Conservation (phyloP, 805 yeast genomes). For the Cyberlindnera japonica region DNA sequence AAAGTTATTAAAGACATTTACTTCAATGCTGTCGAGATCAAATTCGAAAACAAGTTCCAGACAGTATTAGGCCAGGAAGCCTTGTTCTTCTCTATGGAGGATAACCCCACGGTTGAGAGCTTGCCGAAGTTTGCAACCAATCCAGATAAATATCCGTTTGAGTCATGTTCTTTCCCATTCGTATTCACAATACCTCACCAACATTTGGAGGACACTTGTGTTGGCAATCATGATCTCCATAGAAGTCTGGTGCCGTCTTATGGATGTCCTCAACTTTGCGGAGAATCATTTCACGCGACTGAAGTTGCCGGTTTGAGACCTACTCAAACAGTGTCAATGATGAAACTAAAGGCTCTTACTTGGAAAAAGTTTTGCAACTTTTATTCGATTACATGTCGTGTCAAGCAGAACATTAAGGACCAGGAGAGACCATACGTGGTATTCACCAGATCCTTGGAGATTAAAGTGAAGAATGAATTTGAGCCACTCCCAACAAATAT, state of each 20-base stretch:
- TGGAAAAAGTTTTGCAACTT: slow-evolving; percentile 13
- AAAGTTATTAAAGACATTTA: slow-evolving; percentile 13
- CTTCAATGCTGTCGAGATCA: slow-evolving; percentile 23
- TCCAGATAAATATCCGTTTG: slow-evolving; percentile 11
- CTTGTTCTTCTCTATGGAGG: slow-evolving; percentile 19
- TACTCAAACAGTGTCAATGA: slow-evolving; percentile 1
- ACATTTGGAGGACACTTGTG: slow-evolving; percentile 19
- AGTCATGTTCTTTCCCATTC: slow-evolving; percentile 17
- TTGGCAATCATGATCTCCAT: slow-evolving; percentile 6
- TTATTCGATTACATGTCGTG: slow-evolving; percentile 16
- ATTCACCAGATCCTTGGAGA: slow-evolving; percentile 19
- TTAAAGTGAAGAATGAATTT: slow-evolving; percentile 10
- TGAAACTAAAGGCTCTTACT: slow-evolving; percentile 4
- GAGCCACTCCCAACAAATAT: slow-evolving; percentile 12
- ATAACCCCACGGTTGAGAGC: slow-evolving; percentile 9
- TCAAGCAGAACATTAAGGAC: slow-evolving; percentile 15
- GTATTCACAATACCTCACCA: slow-evolving; percentile 16
- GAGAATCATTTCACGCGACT: slow-evolving; percentile 14
- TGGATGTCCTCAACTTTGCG: slow-evolving; percentile 20
- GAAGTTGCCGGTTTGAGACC: slow-evolving; percentile 19
- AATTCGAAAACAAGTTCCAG: slow-evolving; percentile 15
- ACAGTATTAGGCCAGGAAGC: slow-evolving; percentile 9
- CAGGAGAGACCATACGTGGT: slow-evolving; percentile 16
- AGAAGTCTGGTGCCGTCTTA: slow-evolving; percentile 14
- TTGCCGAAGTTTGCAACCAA: slow-evolving; percentile 12